Conservation (phyloP, 805 yeast genomes). For the Saccharomyces kudriavzevii region DNA sequence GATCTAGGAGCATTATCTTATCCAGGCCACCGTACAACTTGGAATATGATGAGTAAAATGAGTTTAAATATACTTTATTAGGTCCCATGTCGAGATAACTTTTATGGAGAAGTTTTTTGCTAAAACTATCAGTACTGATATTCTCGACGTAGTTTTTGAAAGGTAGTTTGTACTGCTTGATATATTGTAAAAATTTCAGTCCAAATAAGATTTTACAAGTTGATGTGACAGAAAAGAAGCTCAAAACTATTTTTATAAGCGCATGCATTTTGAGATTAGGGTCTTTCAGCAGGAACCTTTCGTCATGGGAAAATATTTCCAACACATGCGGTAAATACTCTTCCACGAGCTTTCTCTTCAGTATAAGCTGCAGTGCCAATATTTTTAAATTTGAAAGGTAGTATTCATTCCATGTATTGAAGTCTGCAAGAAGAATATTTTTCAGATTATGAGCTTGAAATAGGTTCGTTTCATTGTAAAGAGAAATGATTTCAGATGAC, state of each 20-base stretch:
- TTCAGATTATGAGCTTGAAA: constrained; percentile 9
- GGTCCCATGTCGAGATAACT: constrained; percentile 4
- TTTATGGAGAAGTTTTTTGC: constrained; percentile 10
- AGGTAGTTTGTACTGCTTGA: constrained; percentile 16
- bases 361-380: constrained; percentile 22
- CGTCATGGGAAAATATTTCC: constrained; percentile 19
- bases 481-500: constrained; percentile 11
- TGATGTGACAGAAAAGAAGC: constrained; percentile 17
- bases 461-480: constrained; percentile 20
- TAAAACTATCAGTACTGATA: constrained; percentile 4
- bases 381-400: constrained; percentile 25
- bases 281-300: constrained; percentile 18
- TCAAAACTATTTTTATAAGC: constrained; percentile 20
- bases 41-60: constrained; percentile 17
- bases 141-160: constrained; percentile 21
- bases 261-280: constrained; percentile 15
- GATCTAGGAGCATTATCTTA: constrained; percentile 17
- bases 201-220: constrained; percentile 20
- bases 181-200: constrained; percentile 26
- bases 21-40: constrained; percentile 7
- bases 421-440: constrained; percentile 21
- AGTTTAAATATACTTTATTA: constrained; percentile 3
- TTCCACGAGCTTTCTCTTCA: constrained; percentile 12
- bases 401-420: constrained; percentile 11
- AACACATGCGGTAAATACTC: constrained; percentile 7